These are phyloP conservation scores for Jamesozyma rosinii DNA, from an alignment of 805 yeast species.

Conservation along the genomic window DNA sequence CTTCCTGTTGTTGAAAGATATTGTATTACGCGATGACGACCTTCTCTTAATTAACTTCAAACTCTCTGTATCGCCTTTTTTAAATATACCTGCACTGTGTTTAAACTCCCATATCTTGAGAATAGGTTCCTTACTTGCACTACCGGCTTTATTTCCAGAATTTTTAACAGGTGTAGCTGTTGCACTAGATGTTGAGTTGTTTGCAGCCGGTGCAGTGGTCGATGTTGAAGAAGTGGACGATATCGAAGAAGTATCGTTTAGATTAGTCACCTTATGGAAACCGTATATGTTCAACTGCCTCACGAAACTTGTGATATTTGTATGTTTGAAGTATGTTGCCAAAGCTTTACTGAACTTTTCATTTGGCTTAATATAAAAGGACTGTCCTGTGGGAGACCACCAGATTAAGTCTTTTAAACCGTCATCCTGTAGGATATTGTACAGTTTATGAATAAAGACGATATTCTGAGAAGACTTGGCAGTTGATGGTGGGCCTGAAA, in stretches of 20 bases:
- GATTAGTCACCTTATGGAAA: constrained; percentile 52
- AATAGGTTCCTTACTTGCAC: constrained; percentile 3
- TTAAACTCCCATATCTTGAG: constrained; percentile 71
- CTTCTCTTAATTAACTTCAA: constrained; percentile 72
- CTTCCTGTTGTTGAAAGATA: constrained; percentile 13
- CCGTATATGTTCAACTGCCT: constrained; percentile 79
- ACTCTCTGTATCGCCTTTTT: constrained; percentile 70
- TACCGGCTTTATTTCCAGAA: not conserved
- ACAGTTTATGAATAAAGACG: constrained; percentile 80
- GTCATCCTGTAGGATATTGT: constrained; percentile 80
- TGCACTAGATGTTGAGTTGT: not conserved
- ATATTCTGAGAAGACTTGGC: constrained; percentile 35
- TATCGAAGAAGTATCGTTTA: constrained; percentile 3
- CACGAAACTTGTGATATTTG: constrained; percentile 70
- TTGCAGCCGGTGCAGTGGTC: not conserved
- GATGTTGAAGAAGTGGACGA: not conserved
- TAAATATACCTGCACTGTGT: constrained; percentile 70
- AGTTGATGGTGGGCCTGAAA: not conserved
- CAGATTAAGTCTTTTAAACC: constrained; percentile 66
- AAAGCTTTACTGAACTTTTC: constrained; percentile 75
- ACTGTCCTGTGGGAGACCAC: constrained; percentile 67
- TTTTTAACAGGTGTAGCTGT: not conserved
- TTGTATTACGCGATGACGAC: constrained; percentile 37
- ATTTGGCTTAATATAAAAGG: constrained; percentile 74
- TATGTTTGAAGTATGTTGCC: constrained; percentile 64